Base-by-base conservation (phyloP, 257 asterid species). In the Nicotiana benthamiana region DNA sequence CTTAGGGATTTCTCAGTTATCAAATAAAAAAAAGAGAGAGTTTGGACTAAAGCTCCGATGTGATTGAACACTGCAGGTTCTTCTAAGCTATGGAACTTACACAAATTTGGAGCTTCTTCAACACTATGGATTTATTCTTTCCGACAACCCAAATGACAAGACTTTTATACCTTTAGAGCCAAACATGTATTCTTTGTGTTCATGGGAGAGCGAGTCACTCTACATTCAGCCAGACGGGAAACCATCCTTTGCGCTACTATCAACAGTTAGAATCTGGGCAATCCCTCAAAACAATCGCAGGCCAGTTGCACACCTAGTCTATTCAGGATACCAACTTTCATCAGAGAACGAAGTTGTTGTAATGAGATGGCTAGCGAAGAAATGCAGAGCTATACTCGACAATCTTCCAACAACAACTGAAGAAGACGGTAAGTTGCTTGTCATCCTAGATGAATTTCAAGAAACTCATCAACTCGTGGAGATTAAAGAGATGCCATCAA, bases 41-140 rank as follows among this genome's bases (percentile, higher is more conserved):
- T n/a, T 36, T 8, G 46, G 30, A 7, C 20, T 72, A 18, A 7
- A 46, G 53, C n/a, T 6, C 12, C 40, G 15, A 13, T 40, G 30
- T 46, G 80, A 77, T 75, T 36, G n/a, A 40, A 28, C 4, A 10
- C 32, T 84, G 46, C 90, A 93, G 99, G 94, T 95, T 88, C 96
- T 95, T 85, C 88, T 95, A 77, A 91, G 97, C 89, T 95, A 95
- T 18, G 99, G 98, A 40, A 88, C 92, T 78, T 95, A 93, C 87
- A 95, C 99, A 59, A 93, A 95, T 80, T 63, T 95, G 87, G 99
- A 95, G 91, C 97, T 95, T 81, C 93, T 95, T 3, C 97, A 95
- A 79, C 97, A 93, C 87, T 95, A 95, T 22, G 99, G 99, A 22
- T 95, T 95, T 86, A 86, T 95, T 79, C 91, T 95, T 32, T 81